phyloP scores from a whole-genome alignment of 2,329 filamentous ascomycete genomes.

The Fusarium brachygibbosum region DNA sequence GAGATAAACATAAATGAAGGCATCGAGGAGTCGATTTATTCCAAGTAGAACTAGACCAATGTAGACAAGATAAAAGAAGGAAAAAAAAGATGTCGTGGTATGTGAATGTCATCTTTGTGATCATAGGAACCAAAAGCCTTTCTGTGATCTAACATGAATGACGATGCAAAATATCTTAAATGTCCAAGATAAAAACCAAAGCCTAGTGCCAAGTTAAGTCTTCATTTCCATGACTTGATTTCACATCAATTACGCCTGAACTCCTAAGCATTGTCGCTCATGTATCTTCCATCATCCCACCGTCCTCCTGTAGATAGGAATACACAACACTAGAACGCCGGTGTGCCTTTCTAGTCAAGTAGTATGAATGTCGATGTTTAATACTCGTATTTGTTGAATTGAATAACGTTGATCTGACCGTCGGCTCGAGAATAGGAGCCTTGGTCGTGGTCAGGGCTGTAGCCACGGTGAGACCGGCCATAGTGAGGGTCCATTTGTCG shows the following conservation, averaged over 20 bases:
- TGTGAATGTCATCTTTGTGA: constrained; percentile 25
- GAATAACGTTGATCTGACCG: constrained; percentile 50
- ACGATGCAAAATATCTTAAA: constrained; percentile 20
- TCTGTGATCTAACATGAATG: constrained; percentile 22
- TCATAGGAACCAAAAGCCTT: constrained; percentile 26
- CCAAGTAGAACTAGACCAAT: constrained; percentile 19
- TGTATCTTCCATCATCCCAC: constrained; percentile 35
- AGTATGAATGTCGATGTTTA: constrained; percentile 19
- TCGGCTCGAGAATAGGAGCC: constrained; percentile 55
- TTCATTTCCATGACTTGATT: constrained; percentile 17
- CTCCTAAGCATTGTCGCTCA: constrained; percentile 45
- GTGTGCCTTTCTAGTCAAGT: constrained; percentile 24
- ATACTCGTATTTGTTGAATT: constrained; percentile 51
- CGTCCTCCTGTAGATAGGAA: constrained; percentile 41
- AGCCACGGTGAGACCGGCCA: constrained; percentile 39
- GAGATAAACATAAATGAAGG: constrained; percentile 3
- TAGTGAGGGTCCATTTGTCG: constrained; percentile 55
- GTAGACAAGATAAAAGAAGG: constrained; percentile 20
- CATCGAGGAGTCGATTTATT: constrained; percentile 4
- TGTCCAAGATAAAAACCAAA: constrained; percentile 21
- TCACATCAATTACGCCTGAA: constrained; percentile 41
- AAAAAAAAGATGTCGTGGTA: constrained; percentile 23
- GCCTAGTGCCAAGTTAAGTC: constrained; percentile 14
- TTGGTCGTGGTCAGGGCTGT: constrained; percentile 49
- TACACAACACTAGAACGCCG: constrained; percentile 47